Evolutionary conservation across 1,139 yeast genomes (phyloP), one percentile per base, ranked within the genome.

Genomic region (Taphrina wiesneri): DNA sequence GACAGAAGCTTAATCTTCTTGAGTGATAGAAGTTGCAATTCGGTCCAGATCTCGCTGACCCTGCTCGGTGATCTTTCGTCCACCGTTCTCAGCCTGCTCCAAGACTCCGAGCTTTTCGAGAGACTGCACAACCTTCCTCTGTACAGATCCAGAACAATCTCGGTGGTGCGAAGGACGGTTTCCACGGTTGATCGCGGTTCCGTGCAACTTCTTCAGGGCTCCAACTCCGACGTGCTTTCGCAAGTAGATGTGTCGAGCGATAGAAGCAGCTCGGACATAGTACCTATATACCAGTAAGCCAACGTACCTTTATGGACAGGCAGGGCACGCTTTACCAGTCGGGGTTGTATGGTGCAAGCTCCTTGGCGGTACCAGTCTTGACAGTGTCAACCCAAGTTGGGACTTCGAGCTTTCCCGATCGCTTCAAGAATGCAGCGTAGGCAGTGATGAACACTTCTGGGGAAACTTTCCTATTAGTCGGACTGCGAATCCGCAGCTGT

Each of bases 31-130:
- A 81, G 96, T 97, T 80, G 99, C 99, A 82, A 93, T 93, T 88
- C 99, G 98, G 85, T 93, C 99, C 85, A 93, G 89, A 86, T 93
- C 99, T 88, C 99, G 92, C 86, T 93, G 98, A 81, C 99, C 99
- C 84, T 91, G 90, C 82, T 91, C 97, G 73, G 98, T 88, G 87
- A 93, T 90, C 85, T 93, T 91, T 88, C 99, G 95, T 82, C 99
- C 99, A 82, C 98, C 98, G 84, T 90, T 91, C 83, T 92, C 90
- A 79, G 96, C 86, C 81, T 88, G 85, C 85, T 93, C 99, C 77
- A 93, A 85, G 75, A 93, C 93, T 82, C 98, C 99, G 75, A 93
- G 88, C 86, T 92, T 91, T 86, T 92, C 97, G 79, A 93, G 90
- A 77, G 98, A 86, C 85, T 93, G 99, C 79, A 95, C 86, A 75